Conservation (phyloP, 2,329 filamentous ascomycete species). For the Raffaelea arxii region DNA sequence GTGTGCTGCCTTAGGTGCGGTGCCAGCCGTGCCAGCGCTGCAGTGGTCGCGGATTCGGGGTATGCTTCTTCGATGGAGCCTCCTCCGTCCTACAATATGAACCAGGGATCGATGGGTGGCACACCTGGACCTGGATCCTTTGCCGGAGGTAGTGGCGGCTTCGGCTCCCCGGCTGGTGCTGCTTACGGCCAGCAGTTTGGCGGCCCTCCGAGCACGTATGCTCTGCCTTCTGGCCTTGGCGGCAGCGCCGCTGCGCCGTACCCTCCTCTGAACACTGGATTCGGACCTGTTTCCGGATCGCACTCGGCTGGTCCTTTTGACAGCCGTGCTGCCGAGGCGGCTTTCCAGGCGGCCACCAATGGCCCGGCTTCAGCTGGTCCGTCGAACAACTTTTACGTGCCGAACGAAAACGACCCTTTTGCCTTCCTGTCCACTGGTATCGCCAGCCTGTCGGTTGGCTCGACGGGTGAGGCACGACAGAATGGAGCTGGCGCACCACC, state of each 20-base stretch:
- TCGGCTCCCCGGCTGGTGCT: slow-evolving; percentile 44
- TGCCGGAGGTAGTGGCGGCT: slow-evolving; percentile 57
- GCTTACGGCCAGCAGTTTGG: slow-evolving; percentile 74
- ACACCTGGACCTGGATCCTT: slow-evolving; percentile 66
- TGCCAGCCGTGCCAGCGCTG: slow-evolving; percentile 85
- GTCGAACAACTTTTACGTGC: slow-evolving; percentile 60
- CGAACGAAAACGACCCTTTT: slow-evolving; percentile 65
- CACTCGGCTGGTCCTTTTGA: slow-evolving; percentile 84
- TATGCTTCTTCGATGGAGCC: slow-evolving; percentile 88
- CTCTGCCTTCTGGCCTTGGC: slow-evolving; percentile 74
- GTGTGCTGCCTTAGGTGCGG: slow-evolving; percentile 95
- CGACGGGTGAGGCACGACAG: slow-evolving; percentile 47
- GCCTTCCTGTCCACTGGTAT: slow-evolving; percentile 70
- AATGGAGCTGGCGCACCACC: slow-evolving; percentile 48
- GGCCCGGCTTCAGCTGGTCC: slow-evolving; percentile 68
- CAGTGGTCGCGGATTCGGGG: slow-evolving; percentile 86
- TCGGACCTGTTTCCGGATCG: slow-evolving; percentile 63
- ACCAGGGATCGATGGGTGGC: slow-evolving; percentile 75
- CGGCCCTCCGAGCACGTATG: slow-evolving; percentile 80
- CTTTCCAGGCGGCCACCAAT: slow-evolving; percentile 82
- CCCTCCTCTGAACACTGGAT: slow-evolving; percentile 74
- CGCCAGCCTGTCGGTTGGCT: slow-evolving; percentile 61
- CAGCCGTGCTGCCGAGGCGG: slow-evolving; percentile 85
- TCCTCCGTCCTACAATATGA: slow-evolving; percentile 74
- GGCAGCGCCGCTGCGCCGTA: slow-evolving; percentile 71